Conservation (phyloP, 164 flowering plant species). For the Saururus chinensis region DNA sequence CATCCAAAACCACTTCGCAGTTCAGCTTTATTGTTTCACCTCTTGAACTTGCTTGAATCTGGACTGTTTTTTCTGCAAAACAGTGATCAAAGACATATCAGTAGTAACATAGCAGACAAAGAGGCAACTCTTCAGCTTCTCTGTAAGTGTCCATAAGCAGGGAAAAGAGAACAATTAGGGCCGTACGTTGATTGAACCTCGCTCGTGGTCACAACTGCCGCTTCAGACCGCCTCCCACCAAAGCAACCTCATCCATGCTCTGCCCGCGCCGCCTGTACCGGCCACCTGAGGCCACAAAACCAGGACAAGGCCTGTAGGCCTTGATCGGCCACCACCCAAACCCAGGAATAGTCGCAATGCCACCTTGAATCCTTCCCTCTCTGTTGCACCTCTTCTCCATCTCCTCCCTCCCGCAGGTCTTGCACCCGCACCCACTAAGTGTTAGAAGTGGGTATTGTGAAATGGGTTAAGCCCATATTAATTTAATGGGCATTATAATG, state of each 20-base stretch:
- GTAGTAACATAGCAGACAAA: too few relatives aligned
- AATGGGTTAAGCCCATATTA: too few relatives aligned
- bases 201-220: constrained; percentile 9
- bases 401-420: constrained; percentile 69
- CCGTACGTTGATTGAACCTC: constrained; percentile 38
- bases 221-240: constrained; percentile 30
- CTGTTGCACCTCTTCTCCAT: constrained; percentile 89
- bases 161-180: too few relatives aligned
- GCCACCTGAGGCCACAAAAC: constrained; percentile 81
- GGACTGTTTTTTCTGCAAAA: neutral
- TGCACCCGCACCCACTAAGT: constrained; percentile 60
- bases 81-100: neutral
- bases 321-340: constrained; percentile 99
- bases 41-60: neutral
- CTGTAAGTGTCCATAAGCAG: neutral
- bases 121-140: neutral
- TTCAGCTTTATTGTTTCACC: too few relatives aligned
- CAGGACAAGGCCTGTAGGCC: constrained; percentile 93
- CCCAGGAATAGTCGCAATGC: constrained; percentile 88
- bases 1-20: too few relatives aligned
- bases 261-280: constrained; percentile 76
- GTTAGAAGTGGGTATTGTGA: too few relatives aligned
- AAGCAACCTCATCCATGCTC: constrained; percentile 94
- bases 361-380: constrained; percentile 96
- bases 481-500: too few relatives aligned